phyloP scores from a whole-genome alignment of 2,329 filamentous ascomycete genomes.

The Claviceps pusilla region DNA sequence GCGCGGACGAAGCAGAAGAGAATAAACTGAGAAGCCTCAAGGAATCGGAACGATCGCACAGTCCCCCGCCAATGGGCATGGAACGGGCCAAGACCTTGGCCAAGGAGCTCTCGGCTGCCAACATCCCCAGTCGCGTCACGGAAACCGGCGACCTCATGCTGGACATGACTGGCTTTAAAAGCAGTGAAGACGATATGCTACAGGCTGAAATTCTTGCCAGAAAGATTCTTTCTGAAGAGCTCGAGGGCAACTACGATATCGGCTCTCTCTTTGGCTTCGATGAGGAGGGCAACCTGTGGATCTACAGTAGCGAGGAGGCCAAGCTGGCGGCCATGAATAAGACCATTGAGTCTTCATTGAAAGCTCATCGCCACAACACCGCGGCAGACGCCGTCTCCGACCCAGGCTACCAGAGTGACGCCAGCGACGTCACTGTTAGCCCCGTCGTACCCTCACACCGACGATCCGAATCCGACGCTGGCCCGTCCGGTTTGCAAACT shows the following conservation, averaged over 20 bases:
- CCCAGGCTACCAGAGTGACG: constrained; percentile 89
- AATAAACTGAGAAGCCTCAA: constrained; percentile 20
- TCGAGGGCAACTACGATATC: constrained; percentile 92
- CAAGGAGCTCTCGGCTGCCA: constrained; percentile 72
- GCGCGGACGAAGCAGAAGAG: constrained; percentile 22
- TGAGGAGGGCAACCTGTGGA: constrained; percentile 95
- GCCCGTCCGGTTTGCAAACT: constrained; percentile 40
- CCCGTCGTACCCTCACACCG: constrained; percentile 35
- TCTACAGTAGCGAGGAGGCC: constrained; percentile 93
- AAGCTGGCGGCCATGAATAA: constrained; percentile 72
- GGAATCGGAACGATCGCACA: constrained; percentile 49
- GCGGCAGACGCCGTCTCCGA: constrained; percentile 76
- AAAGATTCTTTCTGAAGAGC: constrained; percentile 80
- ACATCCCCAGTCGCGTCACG: constrained; percentile 86
- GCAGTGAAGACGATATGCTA: constrained; percentile 80
- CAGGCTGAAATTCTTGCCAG: constrained; percentile 86
- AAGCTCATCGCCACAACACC: constrained; percentile 31
- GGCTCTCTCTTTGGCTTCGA: constrained; percentile 90
- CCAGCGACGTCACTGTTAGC: constrained; percentile 44
- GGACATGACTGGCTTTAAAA: constrained; percentile 95
- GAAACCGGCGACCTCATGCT: constrained; percentile 90
- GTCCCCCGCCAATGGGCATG: constrained; percentile 62
- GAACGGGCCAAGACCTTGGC: constrained; percentile 73
- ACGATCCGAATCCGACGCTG: constrained; percentile 52
- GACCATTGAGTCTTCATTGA: constrained; percentile 36